Base-by-base conservation (phyloP, 2,329 filamentous ascomycete genomes). In the Seiridium unicorne region DNA sequence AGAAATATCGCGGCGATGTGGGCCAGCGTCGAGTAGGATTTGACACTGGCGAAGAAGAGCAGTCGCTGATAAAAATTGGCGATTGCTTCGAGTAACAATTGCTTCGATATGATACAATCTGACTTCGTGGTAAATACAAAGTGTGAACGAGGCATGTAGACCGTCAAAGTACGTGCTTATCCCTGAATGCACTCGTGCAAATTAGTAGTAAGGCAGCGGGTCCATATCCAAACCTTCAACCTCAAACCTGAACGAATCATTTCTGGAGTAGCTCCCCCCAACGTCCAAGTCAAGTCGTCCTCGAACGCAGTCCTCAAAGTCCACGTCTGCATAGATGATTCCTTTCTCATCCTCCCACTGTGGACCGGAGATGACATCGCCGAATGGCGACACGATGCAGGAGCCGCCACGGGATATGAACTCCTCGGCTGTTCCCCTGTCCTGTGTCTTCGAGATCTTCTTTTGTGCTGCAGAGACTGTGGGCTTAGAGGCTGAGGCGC, bases 221-320 rank as follows among this genome's bases (percentile, higher is more conserved):
- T 80, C 79, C 44, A 88, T 64, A 66, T 87, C 81, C 62, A 89
- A 68, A 0, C 86, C 86, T 55, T 82, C 75, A 3, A 89, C 86
- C 0, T 78, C 82, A 35, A 89, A 78, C 68, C 81, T 83, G 73
- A 89, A 89, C 3, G 83, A 79, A 71, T 89, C 86, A 62, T 85
- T 87, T 58, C 82, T 83, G 2, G 92, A 93, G 74, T 96, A 97
- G 70, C 89, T 93, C 0, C 93, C 93, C 2, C 87, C 92, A 44
- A 91, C 87, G 77, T 97, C 93, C 51, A 97, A 73, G 72, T 97
- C 93, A 64, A 97, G 73, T 57, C 92, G 80, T 0, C 93, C 93
- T 8, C 91, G 82, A 65, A 93, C 85, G 67, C 93, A 97, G 65
- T 97, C 92, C 53, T 96, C 90, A 68, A 97, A 89, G 69, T 97